phyloP scores from a whole-genome alignment of 2,329 filamentous ascomycete genomes.

The Rutstroemia sydowiana region DNA sequence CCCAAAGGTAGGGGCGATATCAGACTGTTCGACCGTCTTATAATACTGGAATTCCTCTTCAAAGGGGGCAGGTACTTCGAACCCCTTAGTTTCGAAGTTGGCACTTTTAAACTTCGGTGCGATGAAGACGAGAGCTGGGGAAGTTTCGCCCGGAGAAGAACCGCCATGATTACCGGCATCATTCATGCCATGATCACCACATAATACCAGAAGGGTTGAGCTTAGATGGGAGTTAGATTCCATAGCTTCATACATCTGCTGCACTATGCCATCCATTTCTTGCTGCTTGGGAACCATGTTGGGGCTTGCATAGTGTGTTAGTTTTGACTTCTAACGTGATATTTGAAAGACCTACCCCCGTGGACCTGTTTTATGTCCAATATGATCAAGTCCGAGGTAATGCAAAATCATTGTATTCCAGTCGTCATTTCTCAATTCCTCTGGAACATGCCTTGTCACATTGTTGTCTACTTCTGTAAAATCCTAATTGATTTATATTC shows the following conservation, averaged over 20 bases:
- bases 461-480: slow-evolving; percentile 98
- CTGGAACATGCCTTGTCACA: slow-evolving; percentile 80
- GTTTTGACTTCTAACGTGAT: neutral
- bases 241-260: slow-evolving; percentile 69
- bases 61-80: slow-evolving; percentile 48
- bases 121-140: slow-evolving; percentile 83
- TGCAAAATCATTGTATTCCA: slow-evolving; percentile 95
- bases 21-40: slow-evolving; percentile 80
- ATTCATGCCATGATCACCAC: slow-evolving; percentile 99
- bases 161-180: slow-evolving; percentile 96
- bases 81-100: slow-evolving; percentile 41
- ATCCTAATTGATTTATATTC: slow-evolving; percentile 50
- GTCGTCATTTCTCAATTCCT: slow-evolving; percentile 67
- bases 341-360: slow-evolving; percentile 47
- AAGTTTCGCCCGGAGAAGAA: slow-evolving; percentile 89
- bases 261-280: slow-evolving; percentile 86
- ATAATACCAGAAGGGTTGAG: slow-evolving; percentile 76
- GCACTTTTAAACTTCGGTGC: slow-evolving; percentile 79
- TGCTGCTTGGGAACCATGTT: slow-evolving; percentile 89
- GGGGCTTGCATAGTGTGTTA: slow-evolving; percentile 43
- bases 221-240: slow-evolving; percentile 61
- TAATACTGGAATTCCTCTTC: slow-evolving; percentile 77
- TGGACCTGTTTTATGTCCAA: slow-evolving; percentile 92
- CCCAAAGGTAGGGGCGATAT: slow-evolving; percentile 83
- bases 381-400: slow-evolving; percentile 93